phyloP scores from a whole-genome alignment of 2,329 filamentous ascomycete species.

The Colletotrichum sp. region DNA sequence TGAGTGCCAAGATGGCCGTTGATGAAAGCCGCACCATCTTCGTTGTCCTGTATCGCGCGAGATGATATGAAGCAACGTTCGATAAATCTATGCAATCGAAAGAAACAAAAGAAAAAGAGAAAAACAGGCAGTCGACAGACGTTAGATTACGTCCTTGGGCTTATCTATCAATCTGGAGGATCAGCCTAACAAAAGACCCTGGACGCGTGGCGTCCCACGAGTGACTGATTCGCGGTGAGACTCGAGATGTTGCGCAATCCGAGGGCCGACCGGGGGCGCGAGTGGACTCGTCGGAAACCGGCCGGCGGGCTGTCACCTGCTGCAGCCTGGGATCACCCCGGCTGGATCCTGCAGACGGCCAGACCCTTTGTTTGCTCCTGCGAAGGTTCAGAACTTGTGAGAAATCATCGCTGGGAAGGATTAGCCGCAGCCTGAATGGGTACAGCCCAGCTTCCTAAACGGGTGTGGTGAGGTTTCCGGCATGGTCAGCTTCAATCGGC shows the following conservation, averaged over 20 bases:
- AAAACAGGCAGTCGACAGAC: neutral
- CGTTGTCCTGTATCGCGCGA: neutral
- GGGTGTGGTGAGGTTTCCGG: neutral
- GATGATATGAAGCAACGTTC: neutral
- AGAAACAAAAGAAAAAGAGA: neutral
- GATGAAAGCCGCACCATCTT: neutral
- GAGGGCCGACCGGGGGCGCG: neutral
- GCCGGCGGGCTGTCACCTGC: neutral
- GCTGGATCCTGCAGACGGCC: neutral
- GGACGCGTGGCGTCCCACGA: neutral
- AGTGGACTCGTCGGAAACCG: neutral
- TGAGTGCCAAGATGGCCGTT: neutral
- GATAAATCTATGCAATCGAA: neutral
- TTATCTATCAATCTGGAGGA: neutral
- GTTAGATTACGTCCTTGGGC: neutral
- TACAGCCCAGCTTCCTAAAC: neutral
- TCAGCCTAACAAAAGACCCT: neutral
- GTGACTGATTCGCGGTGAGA: conserved; percentile 16
- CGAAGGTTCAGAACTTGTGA: neutral
- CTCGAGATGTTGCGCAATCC: conserved; percentile 6
- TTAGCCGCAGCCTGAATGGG: neutral
- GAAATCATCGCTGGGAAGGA: neutral
- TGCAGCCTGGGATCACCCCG: neutral
- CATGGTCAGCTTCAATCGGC: neutral
- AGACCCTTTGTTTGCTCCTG: neutral